Conservation (phyloP, 257 asterid genomes). For the Solanum peruvianum region DNA sequence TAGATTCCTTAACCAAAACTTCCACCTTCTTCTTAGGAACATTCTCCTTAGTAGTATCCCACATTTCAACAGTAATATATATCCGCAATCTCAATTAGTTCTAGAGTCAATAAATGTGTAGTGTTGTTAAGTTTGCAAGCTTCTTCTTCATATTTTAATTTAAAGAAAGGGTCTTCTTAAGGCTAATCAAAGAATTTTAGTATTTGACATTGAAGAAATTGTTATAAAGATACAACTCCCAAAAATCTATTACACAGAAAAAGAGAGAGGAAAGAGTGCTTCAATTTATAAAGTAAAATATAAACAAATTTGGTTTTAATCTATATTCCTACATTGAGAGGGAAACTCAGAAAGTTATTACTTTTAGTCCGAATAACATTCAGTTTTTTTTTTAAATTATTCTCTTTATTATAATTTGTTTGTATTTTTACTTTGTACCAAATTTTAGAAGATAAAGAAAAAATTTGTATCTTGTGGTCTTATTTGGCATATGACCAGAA, state of each 20-base stretch:
- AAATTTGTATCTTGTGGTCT: background rate
- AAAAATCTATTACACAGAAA: too few species aligned
- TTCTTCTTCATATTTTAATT: background rate
- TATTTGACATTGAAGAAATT: too few species aligned
- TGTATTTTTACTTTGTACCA: background rate
- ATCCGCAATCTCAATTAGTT: background rate
- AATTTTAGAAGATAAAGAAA: background rate
- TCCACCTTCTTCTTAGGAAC: background rate
- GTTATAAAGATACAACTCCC: too few species aligned
- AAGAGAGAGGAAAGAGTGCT: too few species aligned
- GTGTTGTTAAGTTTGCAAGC: background rate
- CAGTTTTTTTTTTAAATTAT: too few species aligned
- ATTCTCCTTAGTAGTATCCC: background rate
- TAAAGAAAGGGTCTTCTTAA: background rate
- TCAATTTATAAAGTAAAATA: too few species aligned
- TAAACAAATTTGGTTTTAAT: too few species aligned
- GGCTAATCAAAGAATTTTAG: background rate
- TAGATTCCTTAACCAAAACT: background rate
- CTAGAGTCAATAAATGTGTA: background rate
- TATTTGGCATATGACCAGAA: background rate
- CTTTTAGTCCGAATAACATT: too few species aligned
- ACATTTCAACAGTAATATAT: too few species aligned
- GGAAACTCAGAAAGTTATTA: too few species aligned
- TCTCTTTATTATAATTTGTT: background rate
- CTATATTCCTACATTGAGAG: too few species aligned